A percentile compares a stretch with the other conserved stretches of the same genome.
Evolutionary conservation across 768 basidiomycete species (phyloP).

Genomic region (Macrocybe gigantea): DNA sequence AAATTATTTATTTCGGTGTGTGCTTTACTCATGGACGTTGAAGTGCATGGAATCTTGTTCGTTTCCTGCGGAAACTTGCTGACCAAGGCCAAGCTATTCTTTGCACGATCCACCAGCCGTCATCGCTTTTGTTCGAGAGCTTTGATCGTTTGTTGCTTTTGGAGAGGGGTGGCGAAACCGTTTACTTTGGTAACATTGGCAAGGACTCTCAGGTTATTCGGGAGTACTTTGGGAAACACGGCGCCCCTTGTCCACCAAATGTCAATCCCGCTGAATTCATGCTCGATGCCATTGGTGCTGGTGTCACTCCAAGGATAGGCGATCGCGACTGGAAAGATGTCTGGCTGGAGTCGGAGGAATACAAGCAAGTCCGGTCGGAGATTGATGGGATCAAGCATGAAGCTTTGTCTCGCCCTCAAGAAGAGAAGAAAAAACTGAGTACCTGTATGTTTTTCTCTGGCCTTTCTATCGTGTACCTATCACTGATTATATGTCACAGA

Average conservation of each 20-base stretch:
- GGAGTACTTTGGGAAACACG: constrained; percentile 71
- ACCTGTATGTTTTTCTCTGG: constrained; percentile 36
- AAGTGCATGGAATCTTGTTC: constrained; percentile 77
- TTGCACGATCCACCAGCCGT: constrained; percentile 89
- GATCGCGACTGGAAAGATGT: constrained; percentile 83
- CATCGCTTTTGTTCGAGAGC: constrained; percentile 78
- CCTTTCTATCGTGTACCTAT: neutral
- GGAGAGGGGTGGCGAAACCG: constrained; percentile 79
- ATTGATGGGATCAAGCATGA: constrained; percentile 42
- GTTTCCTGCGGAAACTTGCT: constrained; percentile 78
- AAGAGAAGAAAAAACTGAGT: constrained; percentile 32
- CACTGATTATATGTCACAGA: constrained; percentile 31
- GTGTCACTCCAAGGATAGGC: constrained; percentile 64
- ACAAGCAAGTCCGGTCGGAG: constrained; percentile 29
- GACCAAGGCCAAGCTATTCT: constrained; percentile 85
- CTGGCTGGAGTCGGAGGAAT: constrained; percentile 74
- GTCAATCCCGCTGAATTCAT: constrained; percentile 80
- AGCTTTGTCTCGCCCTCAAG: constrained; percentile 35
- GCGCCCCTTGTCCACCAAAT: constrained; percentile 67
- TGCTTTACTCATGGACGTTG: constrained; percentile 49
- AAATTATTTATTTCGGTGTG: constrained; percentile 20
- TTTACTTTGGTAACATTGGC: constrained; percentile 93
- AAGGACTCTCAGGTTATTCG: constrained; percentile 60
- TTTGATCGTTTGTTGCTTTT: constrained; percentile 71
- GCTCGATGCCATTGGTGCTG: constrained; percentile 86